A percentile compares a stretch with the other conserved stretches of the same genome.
These are phyloP conservation scores for Phymatotrichopsis omnivora DNA, from an alignment of 2,329 filamentous ascomycete genomes.

Conservation along the genomic window DNA sequence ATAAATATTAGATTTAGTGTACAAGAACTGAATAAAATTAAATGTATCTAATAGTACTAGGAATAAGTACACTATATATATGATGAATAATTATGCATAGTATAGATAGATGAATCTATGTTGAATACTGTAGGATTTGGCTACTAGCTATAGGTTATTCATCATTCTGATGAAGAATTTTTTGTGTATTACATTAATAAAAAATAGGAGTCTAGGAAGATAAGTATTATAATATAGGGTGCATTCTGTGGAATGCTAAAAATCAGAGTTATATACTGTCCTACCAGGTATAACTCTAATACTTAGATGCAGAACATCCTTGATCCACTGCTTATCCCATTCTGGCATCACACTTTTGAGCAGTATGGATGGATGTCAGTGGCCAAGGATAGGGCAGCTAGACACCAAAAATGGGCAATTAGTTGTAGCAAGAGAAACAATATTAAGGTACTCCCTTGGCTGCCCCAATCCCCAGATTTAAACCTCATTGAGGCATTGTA, in stretches of 20 bases:
- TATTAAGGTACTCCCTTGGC: not conserved
- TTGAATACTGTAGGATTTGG: not conserved
- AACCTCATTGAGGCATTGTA: constrained; percentile 10
- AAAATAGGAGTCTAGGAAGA: not conserved
- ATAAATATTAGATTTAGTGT: no score
- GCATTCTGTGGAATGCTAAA: no score
- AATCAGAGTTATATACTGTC: no score
- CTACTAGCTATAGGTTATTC: no score
- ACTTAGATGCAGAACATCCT: no score
- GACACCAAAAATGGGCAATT: constrained; percentile 1
- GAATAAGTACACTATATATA: not conserved
- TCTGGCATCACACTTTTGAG: not conserved
- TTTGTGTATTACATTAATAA: constrained; percentile 4
- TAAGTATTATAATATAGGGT: not conserved
- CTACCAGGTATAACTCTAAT: not conserved
- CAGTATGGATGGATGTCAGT: not conserved
- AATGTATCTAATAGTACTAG: not conserved
- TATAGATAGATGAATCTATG: constrained; percentile 6
- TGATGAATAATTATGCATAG: no score
- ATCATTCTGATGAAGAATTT: not conserved
- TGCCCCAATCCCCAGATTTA: no score
- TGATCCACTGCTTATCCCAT: no score
- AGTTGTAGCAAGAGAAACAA: not conserved
- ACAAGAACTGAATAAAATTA: constrained; percentile 2
- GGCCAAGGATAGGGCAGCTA: constrained; percentile 1